A percentile compares a stretch with the other conserved stretches of the same genome.
phyloP scores from a whole-genome alignment of 768 basidiomycete genomes.

The Termitomyces sp. region DNA sequence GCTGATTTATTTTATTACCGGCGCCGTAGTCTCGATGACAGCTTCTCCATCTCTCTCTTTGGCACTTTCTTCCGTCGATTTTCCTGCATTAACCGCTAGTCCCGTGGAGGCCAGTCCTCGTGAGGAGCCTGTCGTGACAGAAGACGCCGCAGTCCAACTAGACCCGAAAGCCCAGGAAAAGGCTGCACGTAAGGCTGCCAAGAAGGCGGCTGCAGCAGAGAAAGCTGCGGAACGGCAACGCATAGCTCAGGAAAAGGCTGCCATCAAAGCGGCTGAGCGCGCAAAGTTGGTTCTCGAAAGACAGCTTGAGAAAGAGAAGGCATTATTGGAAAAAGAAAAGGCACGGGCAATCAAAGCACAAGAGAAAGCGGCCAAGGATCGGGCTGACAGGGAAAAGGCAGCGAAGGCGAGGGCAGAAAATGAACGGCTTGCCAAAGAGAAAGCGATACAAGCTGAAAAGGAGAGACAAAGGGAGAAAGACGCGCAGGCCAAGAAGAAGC shows the following conservation, averaged over 20 bases:
- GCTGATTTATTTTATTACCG: constrained; percentile 44
- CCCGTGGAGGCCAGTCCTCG: constrained; percentile 27
- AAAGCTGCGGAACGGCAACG: constrained; percentile 61
- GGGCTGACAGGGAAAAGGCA: constrained; percentile 34
- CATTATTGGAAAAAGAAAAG: constrained; percentile 44
- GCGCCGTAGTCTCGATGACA: constrained; percentile 37
- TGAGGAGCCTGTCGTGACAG: constrained; percentile 29
- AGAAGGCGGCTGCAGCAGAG: constrained; percentile 60
- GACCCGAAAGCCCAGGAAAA: constrained; percentile 49
- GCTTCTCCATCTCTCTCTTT: constrained; percentile 49
- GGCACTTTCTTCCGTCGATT: constrained; percentile 66
- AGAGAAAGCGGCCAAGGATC: constrained; percentile 29
- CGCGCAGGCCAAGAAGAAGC: constrained; percentile 23
- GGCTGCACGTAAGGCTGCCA: constrained; percentile 59
- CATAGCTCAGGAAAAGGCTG: constrained; percentile 55
- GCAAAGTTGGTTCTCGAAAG: constrained; percentile 53
- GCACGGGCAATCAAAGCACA: constrained; percentile 34
- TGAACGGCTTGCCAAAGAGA: constrained; percentile 31
- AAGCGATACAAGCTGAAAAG: constrained; percentile 22
- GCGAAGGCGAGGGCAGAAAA: constrained; percentile 22
- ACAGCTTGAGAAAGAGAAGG: constrained; percentile 49
- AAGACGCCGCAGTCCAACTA: constrained; percentile 26
- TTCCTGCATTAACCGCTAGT: constrained; percentile 60
- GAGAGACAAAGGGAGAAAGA: constrained; percentile 20
- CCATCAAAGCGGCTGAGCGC: constrained; percentile 51